Conservation (phyloP, 2,329 filamentous ascomycete species). For the Ophiostoma sp. region DNA sequence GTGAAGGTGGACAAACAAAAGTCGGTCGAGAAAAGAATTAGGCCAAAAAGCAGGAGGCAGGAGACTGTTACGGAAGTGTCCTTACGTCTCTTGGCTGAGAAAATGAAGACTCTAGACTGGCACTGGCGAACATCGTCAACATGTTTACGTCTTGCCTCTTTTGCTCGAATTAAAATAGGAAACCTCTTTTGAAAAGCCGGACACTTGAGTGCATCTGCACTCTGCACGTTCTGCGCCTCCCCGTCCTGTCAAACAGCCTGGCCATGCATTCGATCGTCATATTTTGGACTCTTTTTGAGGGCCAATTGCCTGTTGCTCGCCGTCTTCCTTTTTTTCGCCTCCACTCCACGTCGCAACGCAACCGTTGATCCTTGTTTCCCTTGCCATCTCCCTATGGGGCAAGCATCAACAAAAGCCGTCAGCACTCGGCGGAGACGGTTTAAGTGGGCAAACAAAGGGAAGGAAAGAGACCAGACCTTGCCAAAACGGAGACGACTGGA, state of each 20-base stretch:
- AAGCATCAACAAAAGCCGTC: not conserved
- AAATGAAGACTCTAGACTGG: too few species aligned
- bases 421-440: not conserved
- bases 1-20: not conserved
- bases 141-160: not conserved
- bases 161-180: not conserved
- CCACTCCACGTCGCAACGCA: not conserved
- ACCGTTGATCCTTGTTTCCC: constrained; percentile 2
- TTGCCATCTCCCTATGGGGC: not conserved
- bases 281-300: not conserved
- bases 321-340: not conserved
- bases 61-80: not conserved
- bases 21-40: not conserved
- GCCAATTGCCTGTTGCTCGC: too few species aligned
- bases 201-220: not conserved
- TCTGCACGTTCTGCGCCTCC: not conserved
- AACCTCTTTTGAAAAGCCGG: not conserved
- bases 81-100: not conserved
- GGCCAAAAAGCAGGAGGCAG: not conserved
- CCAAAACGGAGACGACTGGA: not conserved
- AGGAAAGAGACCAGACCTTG: not conserved
- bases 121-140: not conserved
- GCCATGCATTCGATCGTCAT: not conserved
- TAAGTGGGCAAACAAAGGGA: not conserved
- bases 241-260: not conserved